Evolutionary conservation across 257 asterid genomes (phyloP).

Genomic region (Solanum boliviense): DNA sequence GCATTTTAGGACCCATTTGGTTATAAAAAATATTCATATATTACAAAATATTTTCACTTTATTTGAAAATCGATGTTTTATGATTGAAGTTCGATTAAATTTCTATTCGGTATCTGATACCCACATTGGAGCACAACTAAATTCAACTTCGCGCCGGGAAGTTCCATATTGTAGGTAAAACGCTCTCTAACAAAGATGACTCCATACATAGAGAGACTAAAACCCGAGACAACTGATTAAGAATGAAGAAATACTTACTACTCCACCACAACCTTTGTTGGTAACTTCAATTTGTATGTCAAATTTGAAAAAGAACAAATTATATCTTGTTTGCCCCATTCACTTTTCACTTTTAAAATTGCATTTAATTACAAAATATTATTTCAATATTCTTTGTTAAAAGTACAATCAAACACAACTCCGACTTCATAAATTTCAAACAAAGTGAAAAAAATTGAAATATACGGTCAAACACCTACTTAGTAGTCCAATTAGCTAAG

Average conservation of each 20-base stretch:
- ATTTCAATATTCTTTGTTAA: not conserved
- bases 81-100: too few species aligned
- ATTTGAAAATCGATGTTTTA: not conserved
- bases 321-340: not conserved
- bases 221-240: too few species aligned
- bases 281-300: too few species aligned
- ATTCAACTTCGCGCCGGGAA: rapidly evolving
- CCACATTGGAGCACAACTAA: rapidly evolving
- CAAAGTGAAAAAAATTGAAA: too few species aligned
- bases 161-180: rapidly evolving
- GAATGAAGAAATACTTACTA: too few species aligned
- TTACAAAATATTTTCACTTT: not conserved
- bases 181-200: not conserved
- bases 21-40: too few species aligned
- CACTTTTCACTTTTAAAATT: too few species aligned
- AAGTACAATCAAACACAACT: not conserved
- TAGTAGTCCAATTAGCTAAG: not conserved
- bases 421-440: not conserved
- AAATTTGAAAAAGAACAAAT: too few species aligned
- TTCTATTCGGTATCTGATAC: not conserved
- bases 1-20: not conserved
- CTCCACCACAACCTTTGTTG: not conserved
- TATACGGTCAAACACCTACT: not conserved
- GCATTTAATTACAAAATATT: not conserved
- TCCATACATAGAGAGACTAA: rapidly evolving